Base-by-base conservation (phyloP, 495 filamentous ascomycete genomes). In the Aspergillus conjunctus region DNA sequence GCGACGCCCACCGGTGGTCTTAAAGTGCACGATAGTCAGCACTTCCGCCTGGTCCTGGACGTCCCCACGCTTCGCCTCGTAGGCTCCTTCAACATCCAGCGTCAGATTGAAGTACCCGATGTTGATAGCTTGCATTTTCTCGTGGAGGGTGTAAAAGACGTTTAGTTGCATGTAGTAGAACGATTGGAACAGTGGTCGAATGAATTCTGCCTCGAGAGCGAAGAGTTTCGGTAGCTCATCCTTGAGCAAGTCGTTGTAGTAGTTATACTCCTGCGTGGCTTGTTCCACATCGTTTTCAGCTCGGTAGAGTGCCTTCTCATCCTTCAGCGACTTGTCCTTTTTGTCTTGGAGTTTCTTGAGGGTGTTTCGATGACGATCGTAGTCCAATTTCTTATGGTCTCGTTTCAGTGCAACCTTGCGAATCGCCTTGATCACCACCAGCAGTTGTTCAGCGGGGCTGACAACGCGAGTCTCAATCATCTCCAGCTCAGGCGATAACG, bases 81-180 rank as follows among this genome's bases (percentile, higher is more conserved):
- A 99, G 44, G 91, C 92, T 60, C 91, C 92, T 68, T 96, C 92
- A 12, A 99, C 84, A 71, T 94, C 93, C 31, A 89, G 80, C 10
- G 88, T 88, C 34, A 99, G 83, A 70, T 99, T 88, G 72, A 99
- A 99, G 77, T 99, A 99, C 59, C 89, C 91, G 67, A 99, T 98
- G 71, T 97, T 91, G 68, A 95, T 91, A 57, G 81, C 87, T 74
- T 97, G 94, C 95, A 98, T 98, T 73, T 85, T 89, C 75, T 99
- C 94, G 73, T 99, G 94, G 34, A 99, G 81, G 1, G 95, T 98
- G 75, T 99, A 99, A 76, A 98, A 99, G 61, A 99, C 92, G 73
- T 99, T 99, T 56, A 99, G 85, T 73, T 99, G 94, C 95, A 99
- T 98, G 80, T 99, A 99, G 77, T 99, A 99, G 80, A 98, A 99